Evolutionary conservation across 1,139 yeast species (phyloP), one percentile per base, ranked within the genome.

Genomic region (Magnusiomyces suaveolens): DNA sequence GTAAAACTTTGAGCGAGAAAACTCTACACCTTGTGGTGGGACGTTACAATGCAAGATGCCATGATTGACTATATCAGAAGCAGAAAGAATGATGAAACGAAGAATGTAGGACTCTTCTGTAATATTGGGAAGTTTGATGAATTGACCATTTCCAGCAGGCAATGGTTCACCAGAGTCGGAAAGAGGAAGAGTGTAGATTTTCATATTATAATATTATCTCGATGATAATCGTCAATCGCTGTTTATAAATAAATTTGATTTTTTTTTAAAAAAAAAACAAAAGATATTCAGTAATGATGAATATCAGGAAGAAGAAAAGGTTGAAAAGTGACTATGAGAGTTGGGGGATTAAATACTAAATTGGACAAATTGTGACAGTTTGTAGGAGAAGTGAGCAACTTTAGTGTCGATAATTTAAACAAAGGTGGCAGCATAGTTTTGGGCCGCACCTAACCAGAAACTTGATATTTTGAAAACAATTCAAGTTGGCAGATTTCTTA

Each of bases 21-120:
- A 90, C 21, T 59, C 60, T 12, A 65, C 63, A 32, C 66, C 70
- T 2, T 68, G 67, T 2, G 75, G 74, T 0, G 95, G 95, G n/a
- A 82, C 78, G 69, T 90, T 90, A 54, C 87, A 82, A 78, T 82
- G 80, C 43, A 92, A 73, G 2, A 75, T 70, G 3, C 95, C 96
- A 43, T 82, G 79, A 63, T 85, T 79, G 29, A 87, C 74, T 14
- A 88, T 80, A 29, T 80, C 77, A 18, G 90, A 77, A 21, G 95
- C 87, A 1, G 96, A 92, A 53, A 84, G 80, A 57, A 90, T 71
- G 56, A 79, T 79, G 60, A 92, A 74, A 51, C 82, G 75, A 54
- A 92, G 73, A 18, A 72, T 66, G 61, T 74, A 74, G 23, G 74
- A 68, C 59, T 78, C 78, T 16, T 75, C 73, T 3, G 44, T 49